Percentiles rank a stretch among this genome's conserved stretches.
Conservation (phyloP, 108 stramenopile genomes). For the Discostella pseudostelligera region DNA sequence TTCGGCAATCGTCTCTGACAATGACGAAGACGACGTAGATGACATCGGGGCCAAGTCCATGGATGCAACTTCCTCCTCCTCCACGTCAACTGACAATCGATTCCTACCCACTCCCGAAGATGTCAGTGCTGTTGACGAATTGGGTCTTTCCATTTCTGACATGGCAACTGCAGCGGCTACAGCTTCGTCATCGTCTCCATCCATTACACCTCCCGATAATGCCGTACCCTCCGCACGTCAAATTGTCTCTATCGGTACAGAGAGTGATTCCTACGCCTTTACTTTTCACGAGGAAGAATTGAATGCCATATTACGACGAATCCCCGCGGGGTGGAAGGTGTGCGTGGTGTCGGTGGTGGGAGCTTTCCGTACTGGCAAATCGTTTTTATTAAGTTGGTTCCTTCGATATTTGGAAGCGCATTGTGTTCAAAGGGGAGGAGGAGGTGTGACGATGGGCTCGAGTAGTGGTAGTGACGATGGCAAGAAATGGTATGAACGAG, state of each 20-base stretch:
- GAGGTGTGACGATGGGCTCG: too few relatives aligned
- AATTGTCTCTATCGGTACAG: slow-evolving; percentile 86
- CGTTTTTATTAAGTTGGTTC: slow-evolving; percentile 94
- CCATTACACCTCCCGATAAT: not conserved
- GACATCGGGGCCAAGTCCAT: slow-evolving; percentile 4
- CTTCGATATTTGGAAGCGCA: slow-evolving; percentile 79
- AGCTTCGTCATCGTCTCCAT: not conserved
- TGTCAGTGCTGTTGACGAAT: slow-evolving; percentile 14
- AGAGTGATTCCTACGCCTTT: slow-evolving; percentile 78
- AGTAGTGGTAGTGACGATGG: slow-evolving; percentile 23
- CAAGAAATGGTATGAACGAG: slow-evolving; percentile 65
- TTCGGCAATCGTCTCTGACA: slow-evolving; percentile 4
- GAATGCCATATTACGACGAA: slow-evolving; percentile 67
- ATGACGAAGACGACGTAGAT: slow-evolving; percentile 1
- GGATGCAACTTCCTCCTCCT: too few relatives aligned
- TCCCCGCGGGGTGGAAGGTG: slow-evolving; percentile 88
- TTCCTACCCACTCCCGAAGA: slow-evolving; percentile 13
- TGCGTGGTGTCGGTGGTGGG: slow-evolving; percentile 95
- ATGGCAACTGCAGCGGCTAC: not conserved
- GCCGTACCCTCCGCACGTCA: slow-evolving; percentile 58
- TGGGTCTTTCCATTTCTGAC: slow-evolving; percentile 7
- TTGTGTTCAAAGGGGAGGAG: slow-evolving; percentile 23
- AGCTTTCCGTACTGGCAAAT: slow-evolving; percentile 97
- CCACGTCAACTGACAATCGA: slow-evolving; percentile 6
- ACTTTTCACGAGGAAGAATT: slow-evolving; percentile 81